Base-by-base conservation (phyloP, 768 basidiomycete genomes). In the Gymnopilus junonius region DNA sequence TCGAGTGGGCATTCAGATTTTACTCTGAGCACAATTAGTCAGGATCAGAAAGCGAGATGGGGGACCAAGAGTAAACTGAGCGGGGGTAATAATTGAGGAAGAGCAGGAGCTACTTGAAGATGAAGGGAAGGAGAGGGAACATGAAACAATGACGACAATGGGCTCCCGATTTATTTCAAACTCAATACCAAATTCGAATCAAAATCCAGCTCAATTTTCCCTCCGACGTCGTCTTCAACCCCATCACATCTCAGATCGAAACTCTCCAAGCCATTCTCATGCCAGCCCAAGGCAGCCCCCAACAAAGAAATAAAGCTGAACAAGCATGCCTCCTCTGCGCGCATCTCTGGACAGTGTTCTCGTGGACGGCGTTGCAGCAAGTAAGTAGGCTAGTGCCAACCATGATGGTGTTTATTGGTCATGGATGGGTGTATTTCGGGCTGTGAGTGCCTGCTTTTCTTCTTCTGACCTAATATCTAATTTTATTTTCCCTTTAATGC, bases 341-440 rank as follows among this genome's bases (percentile, higher is more conserved):
- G 12, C 51, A 34, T 6, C 11, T 34, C n/a, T 11, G 54, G 42
- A 3, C 43, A 14, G 10, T 63, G 31, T 64, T 64, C 29, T 64
- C 63, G 1, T 65, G 65, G 65, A 53, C 34, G n/a, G 56, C 58
- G 37, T 27, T 64, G 15, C 29, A 42, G 20, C 59, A 68, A 29
- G 64, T 71, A 29, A 50, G 61, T 8, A 63, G 27, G 34, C 61
- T 71, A 2, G 65, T 71, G 8, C 70, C 70, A 4, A 71, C 70
- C 2, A 71, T 71, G 68, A 64, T 66, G 55, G 56, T 69, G 3
- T 69, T 68, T 45, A 55, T 66, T 17, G 43, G 43, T 8, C 68
- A 71, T 61, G 70, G 70, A 25, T n/a, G 66, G 20, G 62, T 58
- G n/a, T 71, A 71, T 62, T 68, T 65, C 34, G 29, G 37, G 23